A percentile compares a stretch with the other conserved stretches of the same genome.
phyloP scores from a whole-genome alignment of 768 basidiomycete genomes.

The Podaxis mareebaensis region DNA sequence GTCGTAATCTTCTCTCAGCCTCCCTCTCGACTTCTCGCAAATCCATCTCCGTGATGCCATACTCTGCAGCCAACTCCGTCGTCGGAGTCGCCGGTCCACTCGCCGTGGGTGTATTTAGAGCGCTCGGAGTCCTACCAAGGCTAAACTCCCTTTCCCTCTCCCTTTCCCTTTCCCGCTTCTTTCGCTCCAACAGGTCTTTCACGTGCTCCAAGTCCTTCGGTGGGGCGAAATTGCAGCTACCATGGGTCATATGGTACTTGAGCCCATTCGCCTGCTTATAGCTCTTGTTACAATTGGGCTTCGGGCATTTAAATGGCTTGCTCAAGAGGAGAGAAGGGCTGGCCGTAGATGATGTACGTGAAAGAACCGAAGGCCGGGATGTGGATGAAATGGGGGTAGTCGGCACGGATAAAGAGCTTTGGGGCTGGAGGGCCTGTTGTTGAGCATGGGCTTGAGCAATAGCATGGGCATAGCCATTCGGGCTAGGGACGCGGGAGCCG shows the following conservation, averaged over 20 bases:
- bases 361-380: conserved; percentile 14
- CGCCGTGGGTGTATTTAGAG: conserved; percentile 4
- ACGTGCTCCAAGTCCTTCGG: conserved; percentile 82
- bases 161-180: conserved; percentile 41
- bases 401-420: conserved; percentile 18
- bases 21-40: conserved; percentile 76
- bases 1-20: conserved; percentile 78
- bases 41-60: conserved; percentile 56
- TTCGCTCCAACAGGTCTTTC: conserved; percentile 66
- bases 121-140: conserved; percentile 21
- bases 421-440: conserved; percentile 22
- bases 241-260: conserved; percentile 93
- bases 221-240: conserved; percentile 91
- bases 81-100: conserved; percentile 13
- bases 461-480: conserved; percentile 16
- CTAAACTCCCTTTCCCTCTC: conserved; percentile 23
- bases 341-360: conserved; percentile 31
- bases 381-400: conserved; percentile 22
- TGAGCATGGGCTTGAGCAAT: conserved; percentile 21
- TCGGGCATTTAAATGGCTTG: conserved; percentile 93
- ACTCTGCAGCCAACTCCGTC: conserved; percentile 12
- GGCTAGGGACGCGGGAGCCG: conserved; percentile 41
- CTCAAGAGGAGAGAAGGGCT: conserved; percentile 64
- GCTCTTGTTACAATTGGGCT: conserved; percentile 92
- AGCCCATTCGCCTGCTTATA: conserved; percentile 96